Percentiles rank a stretch among this genome's conserved stretches.
phyloP scores from a whole-genome alignment of 257 asterid genomes.

The Nicotiana paniculata region DNA sequence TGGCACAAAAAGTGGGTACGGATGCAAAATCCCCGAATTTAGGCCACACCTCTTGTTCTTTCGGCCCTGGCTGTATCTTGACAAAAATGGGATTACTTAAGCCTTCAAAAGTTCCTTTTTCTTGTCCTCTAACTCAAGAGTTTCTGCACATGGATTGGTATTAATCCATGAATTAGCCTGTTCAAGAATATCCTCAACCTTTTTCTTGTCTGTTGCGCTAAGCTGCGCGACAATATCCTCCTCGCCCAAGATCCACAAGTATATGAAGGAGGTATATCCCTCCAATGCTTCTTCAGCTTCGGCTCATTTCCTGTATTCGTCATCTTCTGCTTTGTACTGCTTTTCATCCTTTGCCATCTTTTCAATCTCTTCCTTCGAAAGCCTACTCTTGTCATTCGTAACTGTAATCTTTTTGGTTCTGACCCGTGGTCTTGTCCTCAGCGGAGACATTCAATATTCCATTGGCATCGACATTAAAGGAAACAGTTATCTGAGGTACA shows the following conservation, averaged over 20 bases:
- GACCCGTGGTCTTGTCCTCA: conserved; percentile 1
- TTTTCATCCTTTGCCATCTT: conserved; percentile 4
- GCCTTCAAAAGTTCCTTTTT: neutral
- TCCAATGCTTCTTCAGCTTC: neutral
- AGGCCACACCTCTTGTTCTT: too few species aligned
- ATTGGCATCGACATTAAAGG: conserved; percentile 1
- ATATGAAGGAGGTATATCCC: too few species aligned
- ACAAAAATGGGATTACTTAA: neutral
- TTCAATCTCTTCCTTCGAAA: conserved; percentile 5
- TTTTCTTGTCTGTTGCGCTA: neutral
- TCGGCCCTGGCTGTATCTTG: neutral
- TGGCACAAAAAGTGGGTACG: too few species aligned
- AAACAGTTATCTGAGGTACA: neutral
- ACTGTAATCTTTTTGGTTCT: conserved; percentile 4
- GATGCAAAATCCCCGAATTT: too few species aligned
- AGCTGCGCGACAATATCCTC: neutral
- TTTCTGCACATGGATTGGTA: neutral
- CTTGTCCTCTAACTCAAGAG: conserved; percentile 7
- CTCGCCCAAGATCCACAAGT: neutral
- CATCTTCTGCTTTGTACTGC: conserved; percentile 10
- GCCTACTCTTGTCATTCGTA: neutral
- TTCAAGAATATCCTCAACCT: neutral
- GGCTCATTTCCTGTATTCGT: neutral
- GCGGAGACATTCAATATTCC: conserved; percentile 6
- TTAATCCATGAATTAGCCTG: neutral